Base-by-base conservation (phyloP, 306 rosid genomes). In the Mimosa bimucronata region DNA sequence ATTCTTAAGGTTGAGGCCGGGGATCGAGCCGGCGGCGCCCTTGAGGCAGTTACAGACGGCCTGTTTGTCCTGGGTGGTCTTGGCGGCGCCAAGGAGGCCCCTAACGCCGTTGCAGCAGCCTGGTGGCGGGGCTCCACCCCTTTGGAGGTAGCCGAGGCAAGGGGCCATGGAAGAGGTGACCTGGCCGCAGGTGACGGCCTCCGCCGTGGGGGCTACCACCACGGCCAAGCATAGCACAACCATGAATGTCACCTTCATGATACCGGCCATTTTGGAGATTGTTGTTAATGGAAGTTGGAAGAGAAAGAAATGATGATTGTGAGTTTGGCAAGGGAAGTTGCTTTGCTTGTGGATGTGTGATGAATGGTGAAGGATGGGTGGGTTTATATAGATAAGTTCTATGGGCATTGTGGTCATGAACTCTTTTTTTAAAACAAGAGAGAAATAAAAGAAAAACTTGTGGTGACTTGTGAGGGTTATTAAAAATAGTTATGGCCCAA, bases 1-100 rank as follows among this genome's bases (percentile, higher is more conserved):
- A 26, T 46, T 29, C 12, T 66, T 9, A 9, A 0, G 4, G 50
- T 67, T 76, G 46, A 84, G 42, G 2, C 72, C 77, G 2, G 28
- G 15, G 45, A 84, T 0, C 13, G 13, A 3, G 5, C 25, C 23
- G 7, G 87, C 55, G 9, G 83, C 26, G 1, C 46, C 4, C 70
- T 89, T 80, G 76, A 89, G 28, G 89, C 92, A 89, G 12, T 40
- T 75, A 72, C 92, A 89, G 4, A 79, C 87, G 0, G 58, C 16
- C 74, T 74, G 86, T 61, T 90, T 84, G 50, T 90, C 94, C 0
- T 74, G 2, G 9, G 88, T 75, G 42, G 87, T 85, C 4, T 1
- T 12, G 2, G 94, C 91, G 89, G 30, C 0, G 0, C 64, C 93
- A 87, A 55, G 92, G 91, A 0, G 65, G 15, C 2, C 0, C 2